Conservation (phyloP, 768 basidiomycete species). For the Butyriboletus loyo region DNA sequence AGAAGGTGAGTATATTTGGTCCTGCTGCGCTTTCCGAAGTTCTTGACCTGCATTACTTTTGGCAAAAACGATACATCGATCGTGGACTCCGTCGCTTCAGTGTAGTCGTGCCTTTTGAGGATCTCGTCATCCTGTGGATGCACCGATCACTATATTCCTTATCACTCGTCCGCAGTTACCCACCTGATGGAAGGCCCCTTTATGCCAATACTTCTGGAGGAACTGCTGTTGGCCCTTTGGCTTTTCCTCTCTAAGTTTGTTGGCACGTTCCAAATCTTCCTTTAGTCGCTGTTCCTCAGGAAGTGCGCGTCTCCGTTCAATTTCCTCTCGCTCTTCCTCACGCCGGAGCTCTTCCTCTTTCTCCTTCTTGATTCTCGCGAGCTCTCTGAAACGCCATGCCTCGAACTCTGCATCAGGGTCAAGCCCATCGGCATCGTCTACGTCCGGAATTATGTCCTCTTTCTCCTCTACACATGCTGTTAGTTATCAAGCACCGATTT, state of each 20-base stretch:
- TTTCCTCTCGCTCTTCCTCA: conserved; percentile 85
- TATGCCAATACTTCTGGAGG: conserved; percentile 98
- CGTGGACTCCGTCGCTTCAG: conserved; percentile 85
- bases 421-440: conserved; percentile 93
- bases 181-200: conserved; percentile 98
- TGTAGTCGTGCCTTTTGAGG: conserved; percentile 78
- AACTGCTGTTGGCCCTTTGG: conserved; percentile 91
- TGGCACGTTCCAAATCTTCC: conserved; percentile 87
- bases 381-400: conserved; percentile 91
- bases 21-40: conserved; percentile 89
- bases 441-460: conserved; percentile 75
- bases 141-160: conserved; percentile 11
- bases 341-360: conserved; percentile 81
- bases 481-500: background rate
- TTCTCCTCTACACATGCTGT: conserved; percentile 69
- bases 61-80: conserved; percentile 87
- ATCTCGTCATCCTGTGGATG: conserved; percentile 78
- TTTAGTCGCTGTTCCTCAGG: conserved; percentile 91
- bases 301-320: conserved; percentile 86
- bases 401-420: conserved; percentile 92
- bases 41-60: conserved; percentile 94
- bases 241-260: conserved; percentile 80
- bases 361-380: conserved; percentile 90
- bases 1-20: conserved; percentile 96
- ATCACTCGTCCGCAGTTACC: conserved; percentile 15